Conservation (phyloP, 331 rosid genomes). For the Quercus tomentella region DNA sequence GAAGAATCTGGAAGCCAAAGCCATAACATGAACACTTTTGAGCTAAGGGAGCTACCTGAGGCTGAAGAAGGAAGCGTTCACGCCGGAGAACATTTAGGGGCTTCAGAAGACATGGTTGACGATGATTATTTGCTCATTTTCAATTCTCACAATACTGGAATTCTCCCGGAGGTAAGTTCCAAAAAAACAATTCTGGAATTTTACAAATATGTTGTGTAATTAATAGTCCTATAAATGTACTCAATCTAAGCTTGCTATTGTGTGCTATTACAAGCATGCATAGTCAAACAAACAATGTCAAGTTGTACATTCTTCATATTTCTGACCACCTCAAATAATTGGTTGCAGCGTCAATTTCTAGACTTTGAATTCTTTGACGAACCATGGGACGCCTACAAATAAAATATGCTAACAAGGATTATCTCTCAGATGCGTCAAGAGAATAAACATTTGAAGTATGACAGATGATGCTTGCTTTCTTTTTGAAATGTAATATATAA, state of each 20-base stretch:
- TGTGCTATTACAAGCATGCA: neutral
- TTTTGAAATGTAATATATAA: neutral
- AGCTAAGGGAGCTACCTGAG: slow-evolving; percentile 20
- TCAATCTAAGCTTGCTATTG: neutral
- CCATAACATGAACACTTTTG: slow-evolving; percentile 18
- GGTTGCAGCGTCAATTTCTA: slow-evolving; percentile 36
- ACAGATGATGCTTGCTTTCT: neutral
- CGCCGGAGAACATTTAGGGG: slow-evolving; percentile 14
- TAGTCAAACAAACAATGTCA: neutral
- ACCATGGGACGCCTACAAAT: slow-evolving; percentile 26
- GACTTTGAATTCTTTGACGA: slow-evolving; percentile 24
- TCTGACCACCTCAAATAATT: slow-evolving; percentile 4
- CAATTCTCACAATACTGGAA: slow-evolving; percentile 32
- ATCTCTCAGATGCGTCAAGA: neutral
- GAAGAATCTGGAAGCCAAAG: slow-evolving; percentile 48
- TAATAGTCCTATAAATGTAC: neutral
- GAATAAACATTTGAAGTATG: neutral
- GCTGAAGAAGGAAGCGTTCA: slow-evolving; percentile 33
- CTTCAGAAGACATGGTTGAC: slow-evolving; percentile 5
- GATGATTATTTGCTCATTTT: slow-evolving; percentile 39
- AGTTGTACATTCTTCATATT: neutral
- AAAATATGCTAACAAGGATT: neutral
- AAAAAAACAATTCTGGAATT: neutral
- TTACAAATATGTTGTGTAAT: neutral
- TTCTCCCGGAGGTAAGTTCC: slow-evolving; percentile 49